Evolutionary conservation across 176 grass and related monocot genomes (phyloP).

Genomic region (Leersia perrieri): DNA sequence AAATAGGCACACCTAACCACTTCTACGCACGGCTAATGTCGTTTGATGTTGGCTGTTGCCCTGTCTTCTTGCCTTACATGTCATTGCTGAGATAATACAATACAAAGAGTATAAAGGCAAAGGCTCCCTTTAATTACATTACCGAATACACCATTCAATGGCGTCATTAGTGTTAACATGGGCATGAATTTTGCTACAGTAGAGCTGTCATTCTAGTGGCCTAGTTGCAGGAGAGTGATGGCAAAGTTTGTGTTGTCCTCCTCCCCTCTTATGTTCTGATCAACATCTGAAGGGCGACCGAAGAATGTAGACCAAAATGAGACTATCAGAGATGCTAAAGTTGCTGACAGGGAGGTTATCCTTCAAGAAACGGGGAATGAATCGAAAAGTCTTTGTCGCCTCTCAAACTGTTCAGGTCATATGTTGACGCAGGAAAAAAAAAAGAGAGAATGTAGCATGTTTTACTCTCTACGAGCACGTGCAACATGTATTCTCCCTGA

Average conservation of each 20-base stretch:
- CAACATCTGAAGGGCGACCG: not conserved
- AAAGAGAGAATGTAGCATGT: not conserved
- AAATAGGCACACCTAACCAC: not conserved
- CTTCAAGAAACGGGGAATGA: not conserved
- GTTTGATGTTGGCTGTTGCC: not conserved
- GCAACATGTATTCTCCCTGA: not conserved
- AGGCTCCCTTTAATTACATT: no score
- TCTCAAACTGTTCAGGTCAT: not conserved
- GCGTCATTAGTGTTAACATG: no score
- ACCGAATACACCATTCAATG: no score
- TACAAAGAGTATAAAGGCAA: not conserved
- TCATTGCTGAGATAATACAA: not conserved
- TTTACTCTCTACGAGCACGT: not conserved
- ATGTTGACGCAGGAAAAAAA: not conserved
- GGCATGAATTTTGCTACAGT: not conserved
- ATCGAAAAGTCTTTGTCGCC: not conserved
- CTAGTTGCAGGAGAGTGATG: not conserved
- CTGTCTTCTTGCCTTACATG: not conserved
- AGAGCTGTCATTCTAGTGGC: not conserved
- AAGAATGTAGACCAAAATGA: not conserved
- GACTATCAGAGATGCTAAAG: not conserved
- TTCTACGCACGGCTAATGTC: not conserved
- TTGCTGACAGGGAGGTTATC: no score
- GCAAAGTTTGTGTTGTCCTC: not conserved
- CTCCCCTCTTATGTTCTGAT: not conserved